Evolutionary conservation across 805 yeast species (phyloP).

Genomic region (Candida awuae): DNA sequence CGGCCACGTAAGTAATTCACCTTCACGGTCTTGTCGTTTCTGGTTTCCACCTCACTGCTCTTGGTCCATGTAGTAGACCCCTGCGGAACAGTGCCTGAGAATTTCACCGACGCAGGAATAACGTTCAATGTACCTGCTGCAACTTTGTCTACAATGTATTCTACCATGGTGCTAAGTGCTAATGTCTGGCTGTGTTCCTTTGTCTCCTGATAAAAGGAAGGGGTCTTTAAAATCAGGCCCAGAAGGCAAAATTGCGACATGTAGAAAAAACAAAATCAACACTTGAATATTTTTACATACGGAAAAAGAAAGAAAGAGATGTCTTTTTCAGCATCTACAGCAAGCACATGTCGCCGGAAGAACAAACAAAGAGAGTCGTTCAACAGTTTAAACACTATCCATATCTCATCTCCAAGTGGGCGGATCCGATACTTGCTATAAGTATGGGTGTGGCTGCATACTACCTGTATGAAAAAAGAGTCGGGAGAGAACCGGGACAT

Average conservation of each 20-base stretch:
- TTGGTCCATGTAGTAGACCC: conserved; percentile 1
- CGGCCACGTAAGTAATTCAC: conserved; percentile 14
- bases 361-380: conserved; percentile 9
- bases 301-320: too few species aligned
- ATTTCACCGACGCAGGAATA: conserved; percentile 3
- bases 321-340: too few species aligned
- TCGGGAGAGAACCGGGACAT: conserved; percentile 53
- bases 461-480: conserved; percentile 53
- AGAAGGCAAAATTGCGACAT: too few species aligned
- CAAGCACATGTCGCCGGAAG: conserved; percentile 2
- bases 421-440: conserved; percentile 62
- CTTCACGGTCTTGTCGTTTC: background rate
- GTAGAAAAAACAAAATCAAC: too few species aligned
- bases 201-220: too few species aligned
- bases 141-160: background rate
- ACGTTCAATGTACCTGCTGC: background rate
- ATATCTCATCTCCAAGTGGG: conserved; percentile 40
- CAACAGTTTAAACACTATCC: conserved; percentile 27
- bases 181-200: too few species aligned
- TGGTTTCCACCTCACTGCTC: background rate
- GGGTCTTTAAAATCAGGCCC: too few species aligned
- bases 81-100: conserved; percentile 5
- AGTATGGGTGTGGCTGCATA: conserved; percentile 56
- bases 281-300: too few species aligned
- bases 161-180: too few species aligned